Evolutionary conservation across 2,329 filamentous ascomycete genomes (phyloP).

Genomic region (Iodosphaeria phyllophila): DNA sequence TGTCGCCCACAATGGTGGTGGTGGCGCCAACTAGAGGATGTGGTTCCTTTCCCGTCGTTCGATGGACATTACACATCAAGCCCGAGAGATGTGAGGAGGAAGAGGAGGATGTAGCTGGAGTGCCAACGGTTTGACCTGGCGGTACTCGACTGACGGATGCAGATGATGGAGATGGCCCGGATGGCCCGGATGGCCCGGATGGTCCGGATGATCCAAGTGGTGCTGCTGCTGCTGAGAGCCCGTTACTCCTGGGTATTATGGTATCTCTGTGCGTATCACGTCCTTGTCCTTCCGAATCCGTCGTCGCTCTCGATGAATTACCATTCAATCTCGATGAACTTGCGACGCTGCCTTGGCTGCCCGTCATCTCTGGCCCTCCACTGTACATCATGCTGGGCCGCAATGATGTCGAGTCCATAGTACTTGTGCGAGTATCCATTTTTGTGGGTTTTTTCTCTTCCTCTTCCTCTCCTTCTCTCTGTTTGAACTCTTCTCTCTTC

Average conservation of each 20-base stretch:
- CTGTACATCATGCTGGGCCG: constrained; percentile 16
- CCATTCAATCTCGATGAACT: constrained; percentile 23
- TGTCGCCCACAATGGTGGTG: constrained; percentile 87
- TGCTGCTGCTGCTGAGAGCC: too few species aligned
- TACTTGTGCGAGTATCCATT: constrained; percentile 23
- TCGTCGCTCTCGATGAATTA: too few species aligned
- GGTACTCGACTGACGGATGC: constrained; percentile 20
- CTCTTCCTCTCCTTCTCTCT: too few species aligned
- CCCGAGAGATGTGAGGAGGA: constrained; percentile 45
- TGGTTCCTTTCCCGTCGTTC: constrained; percentile 82
- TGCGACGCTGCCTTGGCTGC: constrained; percentile 26
- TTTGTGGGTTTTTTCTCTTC: too few species aligned
- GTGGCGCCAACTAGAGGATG: constrained; percentile 86
- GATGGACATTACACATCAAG: constrained; percentile 52
- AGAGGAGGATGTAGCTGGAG: constrained; percentile 24
- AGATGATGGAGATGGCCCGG: constrained; percentile 35
- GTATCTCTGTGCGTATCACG: constrained; percentile 21
- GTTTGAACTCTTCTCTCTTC: too few species aligned
- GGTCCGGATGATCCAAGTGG: constrained; percentile 34
- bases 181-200: constrained; percentile 31
- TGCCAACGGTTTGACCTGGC: constrained; percentile 19
- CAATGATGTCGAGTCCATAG: constrained; percentile 26
- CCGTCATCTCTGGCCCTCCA: constrained; percentile 20
- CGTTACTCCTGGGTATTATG: constrained; percentile 31
- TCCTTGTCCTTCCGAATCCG: constrained; percentile 20